Evolutionary conservation across 345 rosid species (phyloP), one percentile per base, ranked within the genome.

Genomic region (Acer negundo): DNA sequence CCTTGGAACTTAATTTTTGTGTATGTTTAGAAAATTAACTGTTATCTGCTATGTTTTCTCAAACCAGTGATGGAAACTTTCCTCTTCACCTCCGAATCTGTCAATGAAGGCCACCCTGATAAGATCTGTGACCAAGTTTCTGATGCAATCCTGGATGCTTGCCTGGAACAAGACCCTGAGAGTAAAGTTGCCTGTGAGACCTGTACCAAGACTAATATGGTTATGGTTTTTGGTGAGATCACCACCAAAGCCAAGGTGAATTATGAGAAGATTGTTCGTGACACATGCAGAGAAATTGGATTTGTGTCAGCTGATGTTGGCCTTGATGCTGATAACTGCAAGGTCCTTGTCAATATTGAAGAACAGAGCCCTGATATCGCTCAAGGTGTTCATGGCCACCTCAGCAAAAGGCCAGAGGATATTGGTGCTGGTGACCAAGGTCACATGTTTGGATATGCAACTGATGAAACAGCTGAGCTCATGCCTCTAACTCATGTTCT

Each of bases 371-470:
- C 80, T 20, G 74, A 80, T 3, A 80, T 80, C 13, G 80, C 80
- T 12, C 77, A 80, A 62, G 77, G 74, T 13, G 83, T 76, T 3
- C 77, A 76, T 35, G 83, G 83, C 47, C 76, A 72, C 62, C 61
- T 80, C 28, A 65, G 80, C 70, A 80, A 80, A 74, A 80, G 69
- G 47, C 83, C 77, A 22, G 77, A 80, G 71, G 83, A 80, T 20
- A 80, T 72, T 17, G 80, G 80, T 16, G 83, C 77, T 11, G 80
- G 80, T 22, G 80, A 76, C 69, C 83, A 80, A 72, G 77, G 83
- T 73, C 80, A 76, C 74, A 80, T 80, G 83, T 80, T 76, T 24
- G 83, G 83, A 55, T 80, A 80, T 42, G 83, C 83, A 11, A 80
- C 83, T 17, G 83, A 80, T 70, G 83, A 80, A 69, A 80, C 83